Evolutionary conservation across 257 asterid genomes (phyloP).

Genomic region (Solanum stenotomum): DNA sequence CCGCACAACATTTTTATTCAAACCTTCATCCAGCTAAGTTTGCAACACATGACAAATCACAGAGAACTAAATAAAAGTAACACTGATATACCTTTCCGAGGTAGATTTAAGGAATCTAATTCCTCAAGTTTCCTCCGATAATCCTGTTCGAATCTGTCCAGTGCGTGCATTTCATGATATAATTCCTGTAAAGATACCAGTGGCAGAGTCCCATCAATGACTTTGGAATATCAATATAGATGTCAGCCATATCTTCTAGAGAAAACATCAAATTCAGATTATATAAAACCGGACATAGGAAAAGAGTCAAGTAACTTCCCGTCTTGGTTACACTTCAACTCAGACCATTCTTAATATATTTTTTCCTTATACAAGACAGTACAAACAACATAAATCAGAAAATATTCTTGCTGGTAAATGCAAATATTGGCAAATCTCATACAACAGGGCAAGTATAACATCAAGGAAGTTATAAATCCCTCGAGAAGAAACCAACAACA

Average conservation of each 20-base stretch:
- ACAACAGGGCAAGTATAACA: not conserved
- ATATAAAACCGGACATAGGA: not conserved
- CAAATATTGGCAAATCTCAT: not conserved
- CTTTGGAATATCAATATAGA: not conserved
- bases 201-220: slow-evolving; percentile 6
- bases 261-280: not conserved
- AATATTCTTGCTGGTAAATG: not conserved
- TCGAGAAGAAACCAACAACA: not conserved
- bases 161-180: slow-evolving; percentile 87
- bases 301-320: not conserved
- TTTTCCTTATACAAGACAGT: not conserved
- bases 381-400: not conserved
- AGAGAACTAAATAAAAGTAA: not conserved
- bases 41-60: not conserved
- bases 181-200: slow-evolving; percentile 57
- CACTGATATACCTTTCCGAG: slow-evolving; percentile 57
- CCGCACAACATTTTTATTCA: not conserved
- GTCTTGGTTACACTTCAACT: not conserved
- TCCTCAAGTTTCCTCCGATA: slow-evolving; percentile 85
- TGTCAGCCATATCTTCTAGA: not conserved
- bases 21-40: not conserved
- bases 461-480: not conserved
- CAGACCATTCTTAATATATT: not conserved
- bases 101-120: slow-evolving; percentile 80
- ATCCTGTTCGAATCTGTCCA: slow-evolving; percentile 92